These are phyloP conservation scores for Parafenestella ontariensis DNA, from an alignment of 2,329 filamentous ascomycete genomes.

Conservation along the genomic window DNA sequence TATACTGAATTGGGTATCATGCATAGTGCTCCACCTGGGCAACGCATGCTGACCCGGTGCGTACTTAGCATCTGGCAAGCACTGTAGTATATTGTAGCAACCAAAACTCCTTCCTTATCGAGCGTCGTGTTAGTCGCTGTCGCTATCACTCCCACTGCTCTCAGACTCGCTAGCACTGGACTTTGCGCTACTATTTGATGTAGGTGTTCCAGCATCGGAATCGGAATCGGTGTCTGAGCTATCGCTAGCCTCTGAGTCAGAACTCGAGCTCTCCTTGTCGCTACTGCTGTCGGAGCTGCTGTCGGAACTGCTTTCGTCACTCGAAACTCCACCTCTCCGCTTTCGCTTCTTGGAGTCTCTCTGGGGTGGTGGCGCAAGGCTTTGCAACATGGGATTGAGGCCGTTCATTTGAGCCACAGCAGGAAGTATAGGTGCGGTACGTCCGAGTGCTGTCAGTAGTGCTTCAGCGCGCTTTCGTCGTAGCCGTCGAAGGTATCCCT, in stretches of 20 bases:
- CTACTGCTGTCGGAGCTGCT: constrained; percentile 37
- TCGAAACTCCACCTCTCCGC: constrained; percentile 35
- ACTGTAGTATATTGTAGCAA: too few species aligned
- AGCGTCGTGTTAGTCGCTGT: constrained; percentile 11
- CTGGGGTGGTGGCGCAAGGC: constrained; percentile 16
- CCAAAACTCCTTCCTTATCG: too few species aligned
- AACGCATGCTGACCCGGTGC: neutral
- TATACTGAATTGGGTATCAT: constrained; percentile 12
- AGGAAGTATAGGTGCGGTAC: constrained; percentile 31
- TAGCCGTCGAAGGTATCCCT: constrained; percentile 43
- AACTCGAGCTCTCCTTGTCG: constrained; percentile 33
- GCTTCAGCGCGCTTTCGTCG: constrained; percentile 42
- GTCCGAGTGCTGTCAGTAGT: constrained; percentile 38
- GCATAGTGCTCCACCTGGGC: too few species aligned
- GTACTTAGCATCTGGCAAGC: too few species aligned
- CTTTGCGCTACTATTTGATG: neutral
- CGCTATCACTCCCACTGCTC: constrained; percentile 26
- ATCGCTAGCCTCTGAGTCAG: constrained; percentile 24
- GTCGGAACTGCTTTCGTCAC: constrained; percentile 45
- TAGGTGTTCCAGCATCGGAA: constrained; percentile 7
- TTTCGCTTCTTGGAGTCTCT: constrained; percentile 36
- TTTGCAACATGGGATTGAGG: constrained; percentile 24
- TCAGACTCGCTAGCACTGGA: constrained; percentile 5
- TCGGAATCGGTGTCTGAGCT: constrained; percentile 11
- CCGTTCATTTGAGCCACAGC: constrained; percentile 14